These are phyloP conservation scores for Aspergillus tubingensis DNA, from an alignment of 2,329 filamentous ascomycete genomes.

Conservation along the genomic window DNA sequence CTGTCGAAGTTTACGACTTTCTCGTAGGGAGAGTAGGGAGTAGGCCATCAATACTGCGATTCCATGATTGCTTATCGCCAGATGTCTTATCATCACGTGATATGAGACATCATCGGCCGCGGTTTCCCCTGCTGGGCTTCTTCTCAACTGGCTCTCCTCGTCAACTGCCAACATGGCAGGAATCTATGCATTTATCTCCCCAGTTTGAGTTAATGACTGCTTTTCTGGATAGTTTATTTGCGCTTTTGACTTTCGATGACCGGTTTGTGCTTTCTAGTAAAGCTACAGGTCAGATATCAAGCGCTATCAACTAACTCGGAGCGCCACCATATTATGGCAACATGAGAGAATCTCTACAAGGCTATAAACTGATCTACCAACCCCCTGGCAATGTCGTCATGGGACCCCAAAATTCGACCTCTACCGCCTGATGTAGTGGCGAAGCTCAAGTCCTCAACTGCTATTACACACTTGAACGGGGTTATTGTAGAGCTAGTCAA, in stretches of 20 bases:
- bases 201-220: too few relatives aligned
- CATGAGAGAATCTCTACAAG: not conserved
- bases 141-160: not conserved
- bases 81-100: conserved; percentile 10
- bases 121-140: conserved; percentile 8
- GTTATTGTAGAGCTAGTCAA: conserved; percentile 72
- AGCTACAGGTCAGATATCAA: not conserved
- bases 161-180: conserved; percentile 5
- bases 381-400: conserved; percentile 25
- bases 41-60: not conserved
- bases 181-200: not conserved
- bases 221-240: not conserved
- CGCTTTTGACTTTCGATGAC: not conserved
- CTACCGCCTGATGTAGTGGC: conserved; percentile 71
- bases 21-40: not conserved
- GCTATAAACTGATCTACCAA: not conserved
- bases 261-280: not conserved
- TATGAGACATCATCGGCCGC: conserved; percentile 10
- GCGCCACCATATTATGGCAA: conserved; percentile 2
- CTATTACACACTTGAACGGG: conserved; percentile 71
- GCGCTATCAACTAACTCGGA: not conserved
- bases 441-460: conserved; percentile 82
- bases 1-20: too few relatives aligned
- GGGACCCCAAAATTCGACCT: conserved; percentile 57
- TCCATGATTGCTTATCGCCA: not conserved